phyloP scores from a whole-genome alignment of 495 filamentous ascomycete genomes.

The Glutinoglossum americanum region DNA sequence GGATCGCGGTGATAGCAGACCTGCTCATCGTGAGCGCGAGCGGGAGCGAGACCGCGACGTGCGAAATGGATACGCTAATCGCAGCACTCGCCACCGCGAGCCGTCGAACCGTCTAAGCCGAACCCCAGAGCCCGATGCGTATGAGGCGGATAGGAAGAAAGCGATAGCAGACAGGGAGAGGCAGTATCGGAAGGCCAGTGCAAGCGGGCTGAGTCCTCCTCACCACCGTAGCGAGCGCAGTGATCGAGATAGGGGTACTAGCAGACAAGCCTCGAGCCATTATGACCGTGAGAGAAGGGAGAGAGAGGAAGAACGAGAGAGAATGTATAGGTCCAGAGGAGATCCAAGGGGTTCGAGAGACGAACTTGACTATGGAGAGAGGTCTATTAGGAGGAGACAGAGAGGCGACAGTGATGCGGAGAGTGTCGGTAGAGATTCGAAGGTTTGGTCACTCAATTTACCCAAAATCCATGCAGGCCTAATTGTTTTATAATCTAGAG shows the following conservation, averaged over 20 bases:
- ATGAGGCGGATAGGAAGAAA: constrained; percentile 19
- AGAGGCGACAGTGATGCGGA: constrained; percentile 54
- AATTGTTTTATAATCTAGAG: constrained; percentile 22
- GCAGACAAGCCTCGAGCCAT: constrained; percentile 19
- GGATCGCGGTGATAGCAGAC: constrained; percentile 4
- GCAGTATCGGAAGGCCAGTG: constrained; percentile 16
- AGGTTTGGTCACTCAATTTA: constrained; percentile 23
- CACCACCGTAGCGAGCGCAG: constrained; percentile 10
- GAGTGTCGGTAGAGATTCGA: constrained; percentile 36
- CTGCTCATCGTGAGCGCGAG: constrained; percentile 2
- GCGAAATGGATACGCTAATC: constrained; percentile 9
- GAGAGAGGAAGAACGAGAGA: constrained; percentile 67
- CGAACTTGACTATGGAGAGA: constrained; percentile 77
- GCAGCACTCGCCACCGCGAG: constrained; percentile 23
- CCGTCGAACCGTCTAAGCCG: constrained; percentile 36
- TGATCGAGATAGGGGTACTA: constrained; percentile 13
- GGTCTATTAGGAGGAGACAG: constrained; percentile 33
- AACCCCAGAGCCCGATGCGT: constrained; percentile 44
- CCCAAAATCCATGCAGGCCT: not conserved
- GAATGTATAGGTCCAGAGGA: constrained; percentile 61
- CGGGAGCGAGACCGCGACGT: constrained; percentile 10
- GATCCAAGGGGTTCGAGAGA: constrained; percentile 53
- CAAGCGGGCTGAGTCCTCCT: constrained; percentile 5
- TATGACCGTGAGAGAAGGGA: constrained; percentile 56
- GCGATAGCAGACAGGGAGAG: constrained; percentile 18